Percentiles rank a stretch among this genome's conserved stretches.
phyloP scores from a whole-genome alignment of 495 filamentous ascomycete species.

The Staphylotrichum longicolle region DNA sequence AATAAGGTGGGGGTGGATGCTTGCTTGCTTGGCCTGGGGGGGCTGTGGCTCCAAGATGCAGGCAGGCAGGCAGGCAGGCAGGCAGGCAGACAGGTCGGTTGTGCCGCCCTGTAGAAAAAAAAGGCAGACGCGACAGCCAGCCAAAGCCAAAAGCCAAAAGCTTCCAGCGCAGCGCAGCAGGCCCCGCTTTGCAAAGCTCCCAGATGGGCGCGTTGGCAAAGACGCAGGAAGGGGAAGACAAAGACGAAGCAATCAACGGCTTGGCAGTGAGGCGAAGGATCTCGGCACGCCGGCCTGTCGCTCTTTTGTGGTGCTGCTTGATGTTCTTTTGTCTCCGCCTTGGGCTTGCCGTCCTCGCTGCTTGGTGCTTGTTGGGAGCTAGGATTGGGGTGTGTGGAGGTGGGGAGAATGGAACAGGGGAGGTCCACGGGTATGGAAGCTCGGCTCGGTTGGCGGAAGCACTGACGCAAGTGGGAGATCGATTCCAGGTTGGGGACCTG shows the following conservation, averaged over 20 bases:
- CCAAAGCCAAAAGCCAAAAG: no score
- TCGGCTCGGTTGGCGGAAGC: no score
- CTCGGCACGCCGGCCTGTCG: not conserved
- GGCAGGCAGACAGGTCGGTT: not conserved
- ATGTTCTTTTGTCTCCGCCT: not conserved
- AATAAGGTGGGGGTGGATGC: slow-evolving; percentile 20
- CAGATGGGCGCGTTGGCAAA: not conserved
- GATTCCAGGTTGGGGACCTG: no score
- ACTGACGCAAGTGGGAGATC: no score
- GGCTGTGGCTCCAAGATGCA: not conserved
- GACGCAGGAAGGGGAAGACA: not conserved
- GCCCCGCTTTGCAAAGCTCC: not conserved
- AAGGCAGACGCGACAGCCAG: no score
- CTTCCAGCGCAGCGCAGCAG: not conserved
- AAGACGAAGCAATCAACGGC: not conserved
- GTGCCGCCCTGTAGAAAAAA: not conserved
- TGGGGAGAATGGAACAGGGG: no score
- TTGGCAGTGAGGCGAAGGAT: not conserved
- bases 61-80: not conserved
- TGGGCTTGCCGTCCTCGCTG: no score
- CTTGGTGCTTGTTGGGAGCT: not conserved
- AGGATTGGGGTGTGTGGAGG: not conserved
- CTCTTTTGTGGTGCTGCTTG: not conserved
- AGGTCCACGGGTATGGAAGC: no score
- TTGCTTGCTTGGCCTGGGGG: not conserved